Evolutionary conservation across 2,329 filamentous ascomycete genomes (phyloP).

Genomic region (Penicillium sclerotiorum): DNA sequence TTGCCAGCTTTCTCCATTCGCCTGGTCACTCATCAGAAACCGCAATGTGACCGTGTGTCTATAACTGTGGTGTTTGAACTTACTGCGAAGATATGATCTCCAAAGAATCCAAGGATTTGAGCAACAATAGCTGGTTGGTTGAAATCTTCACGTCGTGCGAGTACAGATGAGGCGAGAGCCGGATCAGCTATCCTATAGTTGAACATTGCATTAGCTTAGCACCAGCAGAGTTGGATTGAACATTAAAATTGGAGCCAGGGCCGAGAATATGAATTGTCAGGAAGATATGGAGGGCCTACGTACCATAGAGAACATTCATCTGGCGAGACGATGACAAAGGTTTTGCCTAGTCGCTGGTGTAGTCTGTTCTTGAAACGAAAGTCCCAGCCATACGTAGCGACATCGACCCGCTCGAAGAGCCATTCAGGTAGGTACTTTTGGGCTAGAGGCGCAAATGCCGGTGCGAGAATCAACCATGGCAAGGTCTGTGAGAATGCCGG

Average conservation of each 20-base stretch:
- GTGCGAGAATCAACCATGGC: slow-evolving; percentile 32
- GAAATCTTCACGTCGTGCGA: slow-evolving; percentile 42
- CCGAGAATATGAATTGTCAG: background rate
- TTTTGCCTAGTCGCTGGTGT: slow-evolving; percentile 31
- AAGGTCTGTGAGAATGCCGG: slow-evolving; percentile 26
- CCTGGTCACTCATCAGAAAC: slow-evolving; percentile 8
- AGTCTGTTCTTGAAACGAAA: slow-evolving; percentile 29
- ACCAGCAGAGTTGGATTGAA: background rate
- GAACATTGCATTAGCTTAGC: background rate
- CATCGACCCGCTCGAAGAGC: slow-evolving; percentile 27
- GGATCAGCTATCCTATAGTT: slow-evolving; percentile 33
- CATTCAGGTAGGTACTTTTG: slow-evolving; percentile 29
- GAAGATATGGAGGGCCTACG: background rate
- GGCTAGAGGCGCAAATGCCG: slow-evolving; percentile 22
- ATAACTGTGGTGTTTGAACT: slow-evolving; percentile 4
- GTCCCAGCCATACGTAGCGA: slow-evolving; percentile 38
- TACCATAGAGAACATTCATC: slow-evolving; percentile 19
- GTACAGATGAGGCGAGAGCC: slow-evolving; percentile 29
- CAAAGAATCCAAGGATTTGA: slow-evolving; percentile 37
- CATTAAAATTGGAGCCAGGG: too few species aligned
- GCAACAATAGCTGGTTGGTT: slow-evolving; percentile 27
- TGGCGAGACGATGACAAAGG: slow-evolving; percentile 37
- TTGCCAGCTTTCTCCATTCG: slow-evolving; percentile 34
- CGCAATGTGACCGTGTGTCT: background rate
- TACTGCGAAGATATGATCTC: slow-evolving; percentile 39